Evolutionary conservation across 2,329 filamentous ascomycete species (phyloP).

Genomic region (Colletotrichum tropicale): DNA sequence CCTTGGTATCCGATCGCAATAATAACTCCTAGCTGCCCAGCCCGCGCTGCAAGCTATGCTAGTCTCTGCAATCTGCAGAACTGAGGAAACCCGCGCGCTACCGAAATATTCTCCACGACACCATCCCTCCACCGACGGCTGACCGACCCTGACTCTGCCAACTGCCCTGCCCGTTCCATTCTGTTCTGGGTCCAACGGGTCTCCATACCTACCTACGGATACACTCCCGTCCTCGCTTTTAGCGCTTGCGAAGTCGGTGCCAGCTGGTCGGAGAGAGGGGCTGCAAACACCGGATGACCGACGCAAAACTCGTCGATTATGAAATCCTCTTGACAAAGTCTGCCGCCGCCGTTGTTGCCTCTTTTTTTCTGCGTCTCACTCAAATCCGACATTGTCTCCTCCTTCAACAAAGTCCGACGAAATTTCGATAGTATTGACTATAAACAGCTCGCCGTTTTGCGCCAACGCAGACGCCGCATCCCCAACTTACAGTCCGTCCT

Average conservation of each 20-base stretch:
- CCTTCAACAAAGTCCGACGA: neutral
- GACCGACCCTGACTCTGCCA: neutral
- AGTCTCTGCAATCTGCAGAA: neutral
- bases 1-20: neutral
- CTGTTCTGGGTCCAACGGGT: neutral
- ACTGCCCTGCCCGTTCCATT: neutral
- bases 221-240: neutral
- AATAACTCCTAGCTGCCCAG: neutral
- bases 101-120: slow-evolving; percentile 15
- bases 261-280: slow-evolving; percentile 15
- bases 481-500: neutral
- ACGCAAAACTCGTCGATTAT: slow-evolving; percentile 16
- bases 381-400: neutral
- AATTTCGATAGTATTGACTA: neutral
- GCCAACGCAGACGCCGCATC: neutral
- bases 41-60: neutral
- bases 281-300: slow-evolving; percentile 11
- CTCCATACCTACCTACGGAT: neutral
- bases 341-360: neutral
- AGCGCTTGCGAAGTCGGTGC: slow-evolving; percentile 17
- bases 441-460: neutral
- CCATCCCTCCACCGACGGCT: neutral
- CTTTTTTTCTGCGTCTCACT: neutral
- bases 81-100: neutral
- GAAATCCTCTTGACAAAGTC: neutral